A percentile compares a stretch with the other conserved stretches of the same genome.
Conservation (phyloP, 2,329 filamentous ascomycete species). For the Cladosporium sp. region DNA sequence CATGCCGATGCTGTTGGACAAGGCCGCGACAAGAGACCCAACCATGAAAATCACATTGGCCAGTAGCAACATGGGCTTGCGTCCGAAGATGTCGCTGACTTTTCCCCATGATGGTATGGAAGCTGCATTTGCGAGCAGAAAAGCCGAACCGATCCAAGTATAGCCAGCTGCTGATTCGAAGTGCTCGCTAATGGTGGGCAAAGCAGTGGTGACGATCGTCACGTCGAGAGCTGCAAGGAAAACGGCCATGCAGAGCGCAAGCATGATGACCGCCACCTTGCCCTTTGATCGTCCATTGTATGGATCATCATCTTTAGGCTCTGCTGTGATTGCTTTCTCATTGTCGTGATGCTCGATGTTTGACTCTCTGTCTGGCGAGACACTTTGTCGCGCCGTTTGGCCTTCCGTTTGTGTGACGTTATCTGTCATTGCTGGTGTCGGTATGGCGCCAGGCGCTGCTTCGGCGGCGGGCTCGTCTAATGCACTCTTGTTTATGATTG, state of each 20-base stretch:
- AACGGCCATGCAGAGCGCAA: slow-evolving; percentile 49
- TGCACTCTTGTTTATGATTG: background rate
- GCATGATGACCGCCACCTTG: slow-evolving; percentile 48
- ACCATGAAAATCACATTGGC: slow-evolving; percentile 60
- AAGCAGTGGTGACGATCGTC: slow-evolving; percentile 59
- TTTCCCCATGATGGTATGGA: slow-evolving; percentile 59
- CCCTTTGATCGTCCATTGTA: slow-evolving; percentile 26
- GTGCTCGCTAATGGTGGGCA: slow-evolving; percentile 55
- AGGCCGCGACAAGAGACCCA: slow-evolving; percentile 57
- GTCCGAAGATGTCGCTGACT: slow-evolving; percentile 63
- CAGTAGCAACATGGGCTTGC: slow-evolving; percentile 58
- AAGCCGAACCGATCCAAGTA: slow-evolving; percentile 52
- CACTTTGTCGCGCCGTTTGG: slow-evolving; percentile 16
- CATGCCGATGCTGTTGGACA: slow-evolving; percentile 57
- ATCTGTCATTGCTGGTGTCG: slow-evolving; percentile 16
- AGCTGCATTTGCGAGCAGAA: slow-evolving; percentile 46
- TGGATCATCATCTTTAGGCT: slow-evolving; percentile 15
- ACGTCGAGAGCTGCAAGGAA: slow-evolving; percentile 60
- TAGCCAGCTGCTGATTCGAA: slow-evolving; percentile 50
- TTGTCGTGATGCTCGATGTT: background rate
- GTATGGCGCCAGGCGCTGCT: slow-evolving; percentile 18
- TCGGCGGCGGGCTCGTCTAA: slow-evolving; percentile 19
- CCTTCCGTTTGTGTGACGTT: slow-evolving; percentile 17
- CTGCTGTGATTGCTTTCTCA: slow-evolving; percentile 13
- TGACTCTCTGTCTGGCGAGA: slow-evolving; percentile 10